phyloP scores from a whole-genome alignment of 306 rosid genomes.

The Vigna mungo region DNA sequence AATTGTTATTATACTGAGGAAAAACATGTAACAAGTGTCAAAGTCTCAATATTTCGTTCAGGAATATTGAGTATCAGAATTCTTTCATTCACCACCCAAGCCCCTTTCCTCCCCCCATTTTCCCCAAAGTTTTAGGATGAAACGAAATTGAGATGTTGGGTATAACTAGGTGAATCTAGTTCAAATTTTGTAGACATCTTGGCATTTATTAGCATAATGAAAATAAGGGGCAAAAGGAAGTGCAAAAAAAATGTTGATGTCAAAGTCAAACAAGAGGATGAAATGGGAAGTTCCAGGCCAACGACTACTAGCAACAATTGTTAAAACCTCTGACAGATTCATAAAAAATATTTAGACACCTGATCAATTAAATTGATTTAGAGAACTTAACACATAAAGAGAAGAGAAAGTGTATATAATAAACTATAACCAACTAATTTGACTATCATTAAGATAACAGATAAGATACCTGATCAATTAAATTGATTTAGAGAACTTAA shows the following conservation, averaged over 20 bases:
- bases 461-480: conserved; percentile 65
- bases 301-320: neutral
- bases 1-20: neutral
- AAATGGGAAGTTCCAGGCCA: no score
- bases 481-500: neutral
- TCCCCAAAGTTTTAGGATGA: neutral
- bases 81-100: no score
- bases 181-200: neutral
- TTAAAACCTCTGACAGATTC: neutral
- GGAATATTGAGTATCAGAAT: neutral
- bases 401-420: neutral
- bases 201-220: conserved; percentile 24
- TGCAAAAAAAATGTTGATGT: no score
- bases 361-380: neutral
- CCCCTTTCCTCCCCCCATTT: no score
- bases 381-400: neutral
- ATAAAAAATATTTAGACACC: neutral
- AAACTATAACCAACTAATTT: neutral
- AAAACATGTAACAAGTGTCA: neutral
- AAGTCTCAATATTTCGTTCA: neutral
- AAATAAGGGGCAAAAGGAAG: neutral
- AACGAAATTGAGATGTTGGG: conserved; percentile 1
- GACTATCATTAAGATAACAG: conserved; percentile 32
- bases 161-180: neutral
- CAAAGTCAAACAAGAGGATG: no score